Evolutionary conservation across 306 rosid genomes (phyloP).

Genomic region (Ammopiptanthus mongolicus): DNA sequence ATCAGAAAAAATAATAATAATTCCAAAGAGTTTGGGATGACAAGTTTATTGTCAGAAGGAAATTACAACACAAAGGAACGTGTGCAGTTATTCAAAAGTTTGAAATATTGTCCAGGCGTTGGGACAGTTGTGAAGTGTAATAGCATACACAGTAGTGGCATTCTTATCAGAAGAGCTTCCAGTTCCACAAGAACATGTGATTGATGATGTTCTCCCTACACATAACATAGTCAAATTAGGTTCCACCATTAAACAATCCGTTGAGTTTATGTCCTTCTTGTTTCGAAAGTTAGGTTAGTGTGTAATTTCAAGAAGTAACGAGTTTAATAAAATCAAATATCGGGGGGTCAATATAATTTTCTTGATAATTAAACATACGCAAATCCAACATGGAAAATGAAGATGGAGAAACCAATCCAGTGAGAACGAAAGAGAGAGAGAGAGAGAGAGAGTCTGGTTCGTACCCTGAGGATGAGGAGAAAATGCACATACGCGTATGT

Average conservation of each 20-base stretch:
- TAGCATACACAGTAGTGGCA: conserved; percentile 23
- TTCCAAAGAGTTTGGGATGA: not conserved
- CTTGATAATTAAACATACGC: too few species aligned
- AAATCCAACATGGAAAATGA: not conserved
- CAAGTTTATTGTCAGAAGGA: conserved; percentile 25
- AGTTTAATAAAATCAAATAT: too few species aligned
- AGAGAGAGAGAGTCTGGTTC: not conserved
- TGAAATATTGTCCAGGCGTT: conserved; percentile 37
- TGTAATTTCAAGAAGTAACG: too few species aligned
- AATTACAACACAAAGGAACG: conserved; percentile 30
- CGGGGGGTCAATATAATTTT: too few species aligned
- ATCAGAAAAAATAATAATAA: too few species aligned
- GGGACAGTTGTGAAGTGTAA: conserved; percentile 31
- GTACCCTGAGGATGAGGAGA: conserved; percentile 14
- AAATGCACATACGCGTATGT: not conserved
- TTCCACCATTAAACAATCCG: not conserved
- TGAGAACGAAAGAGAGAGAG: not conserved
- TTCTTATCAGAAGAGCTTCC: conserved; percentile 34
- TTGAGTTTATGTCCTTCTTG: too few species aligned
- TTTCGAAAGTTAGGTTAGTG: too few species aligned
- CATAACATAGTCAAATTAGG: conserved; percentile 24
- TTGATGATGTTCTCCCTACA: not conserved
- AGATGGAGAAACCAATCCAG: not conserved
- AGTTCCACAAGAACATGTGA: conserved; percentile 4
- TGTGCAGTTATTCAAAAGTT: conserved; percentile 34